A percentile compares a stretch with the other conserved stretches of the same genome.
Evolutionary conservation across 768 basidiomycete species (phyloP).

Genomic region (Mycena leptocephala): DNA sequence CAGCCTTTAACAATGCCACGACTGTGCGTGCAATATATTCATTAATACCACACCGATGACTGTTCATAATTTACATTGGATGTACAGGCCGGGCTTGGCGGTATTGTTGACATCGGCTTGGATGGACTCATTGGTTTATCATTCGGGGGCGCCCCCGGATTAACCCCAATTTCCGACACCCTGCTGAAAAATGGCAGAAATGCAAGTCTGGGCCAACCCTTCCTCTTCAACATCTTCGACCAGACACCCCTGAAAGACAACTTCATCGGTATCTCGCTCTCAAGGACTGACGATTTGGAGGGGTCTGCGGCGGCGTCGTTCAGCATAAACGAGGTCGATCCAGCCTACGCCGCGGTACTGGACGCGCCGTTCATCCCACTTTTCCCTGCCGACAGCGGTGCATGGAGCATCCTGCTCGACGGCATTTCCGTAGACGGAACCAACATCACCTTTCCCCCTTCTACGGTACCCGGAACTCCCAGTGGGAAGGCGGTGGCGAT

Average conservation of each 20-base stretch:
- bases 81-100: not conserved
- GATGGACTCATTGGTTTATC: not conserved
- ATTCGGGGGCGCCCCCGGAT: not conserved
- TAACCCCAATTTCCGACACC: not conserved
- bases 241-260: not conserved
- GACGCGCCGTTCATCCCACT: not conserved
- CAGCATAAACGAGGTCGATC: conserved; percentile 15
- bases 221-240: conserved; percentile 26
- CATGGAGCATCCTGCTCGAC: conserved; percentile 7
- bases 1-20: not conserved
- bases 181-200: not conserved
- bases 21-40: too few species aligned
- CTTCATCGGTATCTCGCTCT: conserved; percentile 16
- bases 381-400: not conserved
- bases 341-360: not conserved
- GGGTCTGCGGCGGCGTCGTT: not conserved
- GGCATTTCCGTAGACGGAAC: not conserved
- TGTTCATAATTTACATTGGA: too few species aligned
- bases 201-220: not conserved
- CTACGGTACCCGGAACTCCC: not conserved
- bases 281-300: conserved; percentile 7
- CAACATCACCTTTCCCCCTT: not conserved
- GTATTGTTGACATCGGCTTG: not conserved
- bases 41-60: not conserved
- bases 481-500: not conserved